These are phyloP conservation scores for Rhizopogon roseolus DNA, from an alignment of 768 basidiomycete genomes.

Conservation along the genomic window DNA sequence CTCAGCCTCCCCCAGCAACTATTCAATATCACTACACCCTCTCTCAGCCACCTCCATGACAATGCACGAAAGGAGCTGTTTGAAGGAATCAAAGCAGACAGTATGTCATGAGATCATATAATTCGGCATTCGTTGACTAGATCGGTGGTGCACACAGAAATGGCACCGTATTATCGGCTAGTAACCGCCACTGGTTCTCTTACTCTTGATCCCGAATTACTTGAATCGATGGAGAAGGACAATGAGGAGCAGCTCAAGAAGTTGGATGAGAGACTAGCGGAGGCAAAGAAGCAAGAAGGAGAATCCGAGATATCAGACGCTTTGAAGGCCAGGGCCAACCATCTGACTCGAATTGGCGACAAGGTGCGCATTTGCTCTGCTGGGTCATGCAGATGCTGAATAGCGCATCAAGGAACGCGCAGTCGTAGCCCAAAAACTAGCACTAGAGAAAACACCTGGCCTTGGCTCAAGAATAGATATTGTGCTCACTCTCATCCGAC, in stretches of 20 bases:
- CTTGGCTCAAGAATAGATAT: slow-evolving; percentile 93
- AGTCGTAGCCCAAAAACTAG: slow-evolving; percentile 73
- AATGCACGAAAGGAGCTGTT: slow-evolving; percentile 61
- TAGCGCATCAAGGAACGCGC: slow-evolving; percentile 59
- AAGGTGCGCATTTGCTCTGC: slow-evolving; percentile 34
- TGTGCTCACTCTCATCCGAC: slow-evolving; percentile 79
- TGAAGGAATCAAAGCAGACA: slow-evolving; percentile 73
- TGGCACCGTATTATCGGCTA: slow-evolving; percentile 77
- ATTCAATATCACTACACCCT: slow-evolving; percentile 64
- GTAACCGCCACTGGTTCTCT: slow-evolving; percentile 48
- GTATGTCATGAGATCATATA: slow-evolving; percentile 37
- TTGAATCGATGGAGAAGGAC: slow-evolving; percentile 38
- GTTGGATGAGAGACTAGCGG: slow-evolving; percentile 73
- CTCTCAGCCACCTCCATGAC: slow-evolving; percentile 60
- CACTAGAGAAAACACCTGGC: slow-evolving; percentile 88
- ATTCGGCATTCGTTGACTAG: neutral
- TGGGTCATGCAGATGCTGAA: neutral
- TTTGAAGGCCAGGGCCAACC: slow-evolving; percentile 77
- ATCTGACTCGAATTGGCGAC: slow-evolving; percentile 86
- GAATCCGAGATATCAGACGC: slow-evolving; percentile 92
- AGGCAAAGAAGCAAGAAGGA: slow-evolving; percentile 88
- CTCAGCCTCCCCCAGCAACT: slow-evolving; percentile 75
- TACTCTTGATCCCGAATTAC: slow-evolving; percentile 32
- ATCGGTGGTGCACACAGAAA: slow-evolving; percentile 46
- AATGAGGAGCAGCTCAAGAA: slow-evolving; percentile 71